Base-by-base conservation (phyloP, 306 rosid genomes). In the Benincasa hispida region DNA sequence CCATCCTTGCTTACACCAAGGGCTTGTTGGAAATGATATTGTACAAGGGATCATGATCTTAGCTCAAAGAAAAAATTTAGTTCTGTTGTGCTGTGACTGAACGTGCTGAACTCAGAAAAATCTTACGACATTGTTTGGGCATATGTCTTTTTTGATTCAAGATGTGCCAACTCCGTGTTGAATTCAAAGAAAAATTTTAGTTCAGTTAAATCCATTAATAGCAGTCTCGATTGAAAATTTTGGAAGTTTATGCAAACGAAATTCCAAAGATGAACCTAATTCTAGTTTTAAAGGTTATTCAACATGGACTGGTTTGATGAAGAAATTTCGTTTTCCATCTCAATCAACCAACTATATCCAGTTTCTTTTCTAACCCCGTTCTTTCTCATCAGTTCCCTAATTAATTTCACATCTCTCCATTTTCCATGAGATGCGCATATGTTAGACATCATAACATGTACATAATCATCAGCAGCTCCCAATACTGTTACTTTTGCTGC, bases 351-450 rank as follows among this genome's bases (percentile, higher is more conserved):
- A 78, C 94, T 91, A 82, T 80, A 80, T 32, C 90, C 91, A 6
- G 81, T 88, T 75, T 82, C 85, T 82, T 89, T 91, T 76, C 86
- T 84, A 79, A 89, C 79, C 62, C 76, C 81, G 62, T 77, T 87
- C 70, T 21, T 82, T 72, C 61, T 85, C 88, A 89, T 89, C 66
- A 85, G 74, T 32, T 81, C 79, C 86, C 95, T 84, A 53, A 88
- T 81, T 74, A 45, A 81, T 80, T 54, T 75, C 50, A 74, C 97
- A 77, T 89, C 88, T 80, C 87, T 86, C 97, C 95, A 89, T 79
- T 87, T 84, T 56, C 81, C 89, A 78, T 76, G 78, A 24, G 80
- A 83, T n/a, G 95, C 92, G 34, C 84, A 87, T 75, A 88, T 78
- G 55, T 91, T 89, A 5, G 89, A 89, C 84, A 91, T 34, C 80